Evolutionary conservation across 139 green algal genomes (phyloP).

Genomic region (Picocystis salinarum): DNA sequence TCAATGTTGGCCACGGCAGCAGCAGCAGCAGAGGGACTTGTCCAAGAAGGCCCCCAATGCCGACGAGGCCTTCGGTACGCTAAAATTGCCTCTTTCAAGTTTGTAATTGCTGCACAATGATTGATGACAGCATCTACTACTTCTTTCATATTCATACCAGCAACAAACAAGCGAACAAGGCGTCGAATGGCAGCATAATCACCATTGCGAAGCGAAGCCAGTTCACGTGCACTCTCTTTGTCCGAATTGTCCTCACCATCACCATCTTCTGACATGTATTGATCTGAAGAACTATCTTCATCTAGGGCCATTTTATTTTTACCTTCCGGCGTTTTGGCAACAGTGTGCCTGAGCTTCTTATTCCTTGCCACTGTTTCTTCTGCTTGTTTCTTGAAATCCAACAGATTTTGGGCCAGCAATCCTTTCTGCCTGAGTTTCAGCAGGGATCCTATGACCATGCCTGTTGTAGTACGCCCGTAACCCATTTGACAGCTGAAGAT

Average conservation of each 20-base stretch:
- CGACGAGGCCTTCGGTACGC: slow-evolving; percentile 14
- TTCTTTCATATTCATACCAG: slow-evolving; percentile 21
- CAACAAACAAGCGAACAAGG: slow-evolving; percentile 49
- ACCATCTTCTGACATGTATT: too few species aligned
- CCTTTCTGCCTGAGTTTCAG: slow-evolving; percentile 46
- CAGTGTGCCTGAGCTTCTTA: too few species aligned
- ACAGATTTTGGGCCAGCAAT: too few species aligned
- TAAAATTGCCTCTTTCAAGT: slow-evolving; percentile 72
- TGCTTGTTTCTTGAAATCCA: too few species aligned
- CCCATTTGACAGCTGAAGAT: slow-evolving; percentile 88
- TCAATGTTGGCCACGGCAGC: too few species aligned
- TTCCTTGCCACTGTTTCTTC: too few species aligned
- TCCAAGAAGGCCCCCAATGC: slow-evolving; percentile 12
- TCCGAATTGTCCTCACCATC: too few species aligned
- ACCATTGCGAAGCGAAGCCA: slow-evolving; percentile 31
- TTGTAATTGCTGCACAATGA: slow-evolving; percentile 42
- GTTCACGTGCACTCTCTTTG: too few species aligned
- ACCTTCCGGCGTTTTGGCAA: too few species aligned
- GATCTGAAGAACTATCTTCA: too few species aligned
- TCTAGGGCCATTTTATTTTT: too few species aligned
- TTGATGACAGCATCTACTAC: slow-evolving; percentile 42
- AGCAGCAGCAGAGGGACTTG: too few species aligned
- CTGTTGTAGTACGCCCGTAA: slow-evolving; percentile 70
- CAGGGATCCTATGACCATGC: slow-evolving; percentile 61
- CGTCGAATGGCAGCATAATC: slow-evolving; percentile 63